These are phyloP conservation scores for Didymella arachidicola DNA, from an alignment of 2,329 filamentous ascomycete genomes.

Conservation along the genomic window DNA sequence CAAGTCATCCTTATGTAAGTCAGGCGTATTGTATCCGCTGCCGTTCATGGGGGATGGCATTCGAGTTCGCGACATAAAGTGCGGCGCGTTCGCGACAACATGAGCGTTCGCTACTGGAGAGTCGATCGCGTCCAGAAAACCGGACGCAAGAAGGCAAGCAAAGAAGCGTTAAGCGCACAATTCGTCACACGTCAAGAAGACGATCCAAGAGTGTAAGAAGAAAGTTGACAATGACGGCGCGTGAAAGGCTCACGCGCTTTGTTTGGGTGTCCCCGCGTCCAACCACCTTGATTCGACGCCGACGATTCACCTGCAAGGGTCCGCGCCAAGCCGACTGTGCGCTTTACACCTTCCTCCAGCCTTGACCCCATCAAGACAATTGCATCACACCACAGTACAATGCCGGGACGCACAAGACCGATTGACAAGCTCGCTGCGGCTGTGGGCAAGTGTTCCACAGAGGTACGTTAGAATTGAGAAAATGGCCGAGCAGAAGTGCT, in stretches of 20 bases:
- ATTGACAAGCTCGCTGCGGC: conserved; percentile 74
- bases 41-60: conserved; percentile 53
- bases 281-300: conserved; percentile 12
- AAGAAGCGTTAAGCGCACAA: conserved; percentile 8
- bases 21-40: conserved; percentile 48
- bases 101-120: conserved; percentile 34
- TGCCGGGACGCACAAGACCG: conserved; percentile 61
- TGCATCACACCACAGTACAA: conserved; percentile 26
- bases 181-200: conserved; percentile 29
- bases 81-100: conserved; percentile 53
- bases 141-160: conserved; percentile 3
- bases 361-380: conserved; percentile 21
- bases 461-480: conserved; percentile 58
- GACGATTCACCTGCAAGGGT: conserved; percentile 3
- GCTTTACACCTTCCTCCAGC: conserved; percentile 2
- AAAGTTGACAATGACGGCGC: conserved; percentile 1
- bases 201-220: conserved; percentile 1
- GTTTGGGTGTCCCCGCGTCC: conserved; percentile 16
- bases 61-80: conserved; percentile 49
- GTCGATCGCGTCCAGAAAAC: conserved; percentile 11
- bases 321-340: conserved; percentile 22
- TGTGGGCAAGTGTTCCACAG: conserved; percentile 69
- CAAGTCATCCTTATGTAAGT: conserved; percentile 49
- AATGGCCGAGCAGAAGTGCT: not conserved
- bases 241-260: conserved; percentile 16